Evolutionary conservation across 306 rosid species (phyloP), one percentile per base, ranked within the genome.

Genomic region (Lathyrus tuberosus): DNA sequence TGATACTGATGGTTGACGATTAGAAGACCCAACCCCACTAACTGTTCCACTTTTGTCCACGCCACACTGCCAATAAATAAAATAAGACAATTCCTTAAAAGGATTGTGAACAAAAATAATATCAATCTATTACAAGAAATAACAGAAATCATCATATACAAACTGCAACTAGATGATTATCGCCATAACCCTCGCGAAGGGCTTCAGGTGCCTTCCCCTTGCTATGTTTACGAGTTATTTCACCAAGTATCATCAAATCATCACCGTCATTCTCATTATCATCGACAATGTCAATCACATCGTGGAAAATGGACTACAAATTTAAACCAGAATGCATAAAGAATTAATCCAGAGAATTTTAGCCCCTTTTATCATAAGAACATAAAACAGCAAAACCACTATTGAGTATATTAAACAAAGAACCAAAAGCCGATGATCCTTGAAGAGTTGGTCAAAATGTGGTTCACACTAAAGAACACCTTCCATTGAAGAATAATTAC

Each of bases 271-370:
- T 67, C 69, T 81, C 94, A 33, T 74, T 93, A 35, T 83, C 89
- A 5, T 80, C 22, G 30, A 83, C 96, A 73, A 90, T 44, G 67
- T 90, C 90, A 76, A 93, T 90, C 77, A 90, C 87, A 24, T 90
- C 87, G 16, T 68, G 61, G 62, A 69, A 16, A 79, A 71, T 61
- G 63, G 65, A 6, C 40, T 35, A 35, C 40, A 35, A 26, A 26
- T 26, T 26, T 26, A 26, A 26, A 35, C 9, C 40, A 35, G 40
- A 35, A 35, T 35, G 10, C 2, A 35, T 35, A 35, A 35, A 33
- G 9, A 33, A 2, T 35, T 6, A 35, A 35, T 31, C 37, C 37
- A 33, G 2, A 33, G 37, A 2, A 3, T 3, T 26, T 3, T 26
- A 26, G n/a, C 30, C 30, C 30, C 4, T 26, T 33, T 33, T 33